phyloP scores from a whole-genome alignment of 1,139 yeast species.

The Debaryomycetaceae sp. region DNA sequence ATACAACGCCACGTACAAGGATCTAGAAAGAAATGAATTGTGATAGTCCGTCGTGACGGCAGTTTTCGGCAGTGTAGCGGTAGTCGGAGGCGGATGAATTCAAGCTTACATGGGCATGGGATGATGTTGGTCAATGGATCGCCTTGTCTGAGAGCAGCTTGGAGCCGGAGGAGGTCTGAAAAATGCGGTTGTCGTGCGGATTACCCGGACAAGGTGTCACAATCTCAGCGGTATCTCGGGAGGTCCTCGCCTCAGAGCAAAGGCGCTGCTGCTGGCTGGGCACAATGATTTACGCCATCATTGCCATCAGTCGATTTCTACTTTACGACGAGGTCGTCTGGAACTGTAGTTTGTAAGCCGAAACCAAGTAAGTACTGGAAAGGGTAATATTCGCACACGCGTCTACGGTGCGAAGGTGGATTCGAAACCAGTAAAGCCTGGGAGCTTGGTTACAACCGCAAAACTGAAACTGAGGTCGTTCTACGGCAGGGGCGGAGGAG shows the following conservation, averaged over 20 bases:
- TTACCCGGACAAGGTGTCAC: not conserved
- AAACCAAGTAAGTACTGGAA: not conserved
- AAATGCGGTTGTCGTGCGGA: not conserved
- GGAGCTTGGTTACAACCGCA: too few species aligned
- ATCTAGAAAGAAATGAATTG: too few species aligned
- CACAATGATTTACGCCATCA: not conserved
- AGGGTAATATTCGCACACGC: not conserved
- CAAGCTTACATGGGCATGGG: too few species aligned
- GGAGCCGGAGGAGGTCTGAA: too few species aligned
- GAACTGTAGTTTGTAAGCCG: not conserved
- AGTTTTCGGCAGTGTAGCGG: too few species aligned
- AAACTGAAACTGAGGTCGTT: too few species aligned
- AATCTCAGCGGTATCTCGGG: not conserved
- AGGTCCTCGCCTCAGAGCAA: not conserved
- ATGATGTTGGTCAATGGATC: too few species aligned
- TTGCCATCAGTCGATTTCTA: not conserved
- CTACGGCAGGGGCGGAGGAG: too few species aligned
- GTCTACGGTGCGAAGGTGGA: not conserved
- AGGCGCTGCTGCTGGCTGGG: not conserved
- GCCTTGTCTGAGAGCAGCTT: too few species aligned
- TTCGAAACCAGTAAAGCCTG: too few species aligned
- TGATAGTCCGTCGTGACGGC: too few species aligned
- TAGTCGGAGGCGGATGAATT: too few species aligned
- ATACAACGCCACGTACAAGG: not conserved
- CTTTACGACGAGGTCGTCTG: not conserved